Base-by-base conservation (phyloP, 2,329 filamentous ascomycete genomes). In the Verticillium dahliae region DNA sequence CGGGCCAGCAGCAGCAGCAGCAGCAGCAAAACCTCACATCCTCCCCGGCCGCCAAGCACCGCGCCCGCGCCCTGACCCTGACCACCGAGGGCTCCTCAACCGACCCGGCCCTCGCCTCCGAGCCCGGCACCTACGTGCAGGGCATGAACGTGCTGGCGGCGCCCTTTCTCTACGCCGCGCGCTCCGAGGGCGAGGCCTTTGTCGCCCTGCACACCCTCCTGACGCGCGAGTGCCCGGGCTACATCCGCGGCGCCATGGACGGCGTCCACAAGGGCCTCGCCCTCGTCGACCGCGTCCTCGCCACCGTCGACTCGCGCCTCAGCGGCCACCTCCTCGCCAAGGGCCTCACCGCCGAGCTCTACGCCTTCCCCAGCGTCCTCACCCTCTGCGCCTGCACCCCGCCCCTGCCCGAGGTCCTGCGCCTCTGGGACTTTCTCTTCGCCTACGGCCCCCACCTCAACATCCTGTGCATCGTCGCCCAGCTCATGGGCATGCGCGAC, bases 101-200 rank as follows among this genome's bases (percentile, higher is more conserved):
- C 6, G 64, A 65, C 45, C 60, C 64, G 7, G 83, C 83, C 62
- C 70, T 74, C 22, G 80, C 78, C 2, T 77, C 79, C 37, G 89
- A 91, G 68, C 85, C 91, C 11, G 91, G 92, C 37, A 93, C 91
- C 50, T 99, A 99, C 69, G 94, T 99, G 2, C 95, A 99, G 75
- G 95, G 95, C 67, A 98, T 99, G 94, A 99, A 99, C 72, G 95
- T 99, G 50, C 85, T 99, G 15, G 94, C 93, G 10, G 95, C 95
- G 1, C 95, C 95, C 0, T 97, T 99, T 71, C 81, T 99, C 56
- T 99, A 99, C 73, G 92, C 92, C 5, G 93, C 95, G 1, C 88
- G 92, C 62, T 97, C 92, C 73, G 95, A 99, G 77, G 90, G 93
- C 6, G 93, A 99, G 76, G 95, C 95, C 2, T 99, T 96, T 69